Conservation (phyloP, 2,329 filamentous ascomycete species). For the Tolypocladium inflatum region DNA sequence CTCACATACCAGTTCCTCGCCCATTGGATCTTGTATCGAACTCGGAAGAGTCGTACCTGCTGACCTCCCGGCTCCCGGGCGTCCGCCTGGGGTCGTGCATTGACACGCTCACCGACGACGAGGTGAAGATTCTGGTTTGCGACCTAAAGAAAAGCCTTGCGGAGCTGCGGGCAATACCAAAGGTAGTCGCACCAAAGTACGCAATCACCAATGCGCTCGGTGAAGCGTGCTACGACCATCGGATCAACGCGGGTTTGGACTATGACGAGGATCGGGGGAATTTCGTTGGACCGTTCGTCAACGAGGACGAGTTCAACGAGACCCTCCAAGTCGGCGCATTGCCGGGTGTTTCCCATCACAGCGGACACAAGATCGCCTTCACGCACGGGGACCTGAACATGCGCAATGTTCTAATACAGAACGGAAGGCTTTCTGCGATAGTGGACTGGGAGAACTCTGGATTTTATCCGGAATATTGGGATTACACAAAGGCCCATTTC, state of each 20-base stretch:
- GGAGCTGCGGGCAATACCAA: neutral
- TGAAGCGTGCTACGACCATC: neutral
- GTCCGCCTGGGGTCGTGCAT: neutral
- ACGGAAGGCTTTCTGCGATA: too few species aligned
- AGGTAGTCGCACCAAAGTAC: neutral
- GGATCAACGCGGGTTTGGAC: neutral
- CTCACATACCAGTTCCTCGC: neutral
- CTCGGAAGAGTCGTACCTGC: neutral
- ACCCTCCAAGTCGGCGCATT: neutral
- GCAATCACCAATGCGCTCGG: neutral
- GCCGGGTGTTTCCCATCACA: neutral
- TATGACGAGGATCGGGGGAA: neutral
- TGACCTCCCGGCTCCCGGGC: neutral
- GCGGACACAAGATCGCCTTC: neutral
- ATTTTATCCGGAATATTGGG: slow-evolving; percentile 7
- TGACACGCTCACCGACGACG: neutral
- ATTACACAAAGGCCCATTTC: too few species aligned
- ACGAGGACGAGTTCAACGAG: neutral
- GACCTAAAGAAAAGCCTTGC: neutral
- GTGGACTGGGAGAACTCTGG: too few species aligned
- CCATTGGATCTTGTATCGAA: neutral
- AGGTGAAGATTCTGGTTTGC: neutral
- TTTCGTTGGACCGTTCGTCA: neutral
- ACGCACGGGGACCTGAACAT: too few species aligned
- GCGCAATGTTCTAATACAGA: too few species aligned